phyloP scores from a whole-genome alignment of 345 rosid genomes.

The Melastoma malabathricum region DNA sequence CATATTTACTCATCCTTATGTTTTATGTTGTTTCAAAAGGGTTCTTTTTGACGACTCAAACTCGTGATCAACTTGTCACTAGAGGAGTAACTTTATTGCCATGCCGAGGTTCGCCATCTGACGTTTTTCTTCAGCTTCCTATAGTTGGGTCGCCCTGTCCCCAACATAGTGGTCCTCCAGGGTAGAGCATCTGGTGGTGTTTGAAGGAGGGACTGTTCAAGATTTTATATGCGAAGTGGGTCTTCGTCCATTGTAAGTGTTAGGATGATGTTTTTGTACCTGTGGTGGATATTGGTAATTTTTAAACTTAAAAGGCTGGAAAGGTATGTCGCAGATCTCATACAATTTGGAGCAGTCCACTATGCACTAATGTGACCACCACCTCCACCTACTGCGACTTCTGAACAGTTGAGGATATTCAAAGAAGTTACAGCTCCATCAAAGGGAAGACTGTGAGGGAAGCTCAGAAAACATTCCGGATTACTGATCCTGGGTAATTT shows the following conservation, averaged over 20 bases:
- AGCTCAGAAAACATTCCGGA: constrained; percentile 82
- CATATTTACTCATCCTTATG: no score
- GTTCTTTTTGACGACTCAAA: no score
- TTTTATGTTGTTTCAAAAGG: no score
- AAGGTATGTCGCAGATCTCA: constrained; percentile 94
- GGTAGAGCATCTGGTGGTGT: constrained; percentile 72
- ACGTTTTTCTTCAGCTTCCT: constrained; percentile 29
- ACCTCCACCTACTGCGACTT: constrained; percentile 74
- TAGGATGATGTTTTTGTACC: background rate
- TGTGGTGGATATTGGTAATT: background rate
- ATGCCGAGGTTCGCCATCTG: no score
- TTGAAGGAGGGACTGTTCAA: constrained; percentile 44
- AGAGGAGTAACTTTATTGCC: no score
- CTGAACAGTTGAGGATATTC: constrained; percentile 48
- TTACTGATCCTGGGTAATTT: constrained; percentile 40
- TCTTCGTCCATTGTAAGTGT: constrained; percentile 80
- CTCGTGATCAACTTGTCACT: no score
- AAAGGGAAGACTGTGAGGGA: constrained; percentile 80
- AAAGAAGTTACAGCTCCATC: constrained; percentile 57
- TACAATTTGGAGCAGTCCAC: constrained; percentile 82
- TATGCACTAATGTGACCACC: constrained; percentile 87
- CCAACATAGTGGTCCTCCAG: constrained; percentile 43
- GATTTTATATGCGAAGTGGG: constrained; percentile 49
- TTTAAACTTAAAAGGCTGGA: constrained; percentile 29
- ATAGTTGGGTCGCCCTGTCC: constrained; percentile 78